phyloP scores from a whole-genome alignment of 495 filamentous ascomycete genomes.

The Oleoguttula mirabilis region DNA sequence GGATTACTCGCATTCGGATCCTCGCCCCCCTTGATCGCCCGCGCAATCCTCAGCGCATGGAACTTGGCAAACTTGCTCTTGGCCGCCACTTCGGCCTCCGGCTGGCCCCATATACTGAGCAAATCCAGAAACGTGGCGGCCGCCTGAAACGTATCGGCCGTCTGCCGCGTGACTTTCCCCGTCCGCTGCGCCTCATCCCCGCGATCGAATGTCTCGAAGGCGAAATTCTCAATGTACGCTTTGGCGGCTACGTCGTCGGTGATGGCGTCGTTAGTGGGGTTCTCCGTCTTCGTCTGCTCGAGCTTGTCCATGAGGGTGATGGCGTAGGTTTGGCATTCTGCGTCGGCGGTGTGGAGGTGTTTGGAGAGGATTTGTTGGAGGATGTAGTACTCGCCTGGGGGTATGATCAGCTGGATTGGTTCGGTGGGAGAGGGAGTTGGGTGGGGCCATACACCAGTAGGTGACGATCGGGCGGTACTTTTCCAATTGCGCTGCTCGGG shows the following conservation, averaged over 20 bases:
- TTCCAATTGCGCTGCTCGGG: constrained; percentile 74
- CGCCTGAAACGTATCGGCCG: constrained; percentile 82
- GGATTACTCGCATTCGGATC: constrained; percentile 91
- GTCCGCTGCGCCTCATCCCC: constrained; percentile 71
- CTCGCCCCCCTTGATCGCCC: constrained; percentile 79
- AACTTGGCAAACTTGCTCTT: constrained; percentile 95
- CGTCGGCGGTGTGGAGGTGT: constrained; percentile 60
- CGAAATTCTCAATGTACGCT: constrained; percentile 91
- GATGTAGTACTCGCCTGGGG: constrained; percentile 76
- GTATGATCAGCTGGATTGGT: background rate
- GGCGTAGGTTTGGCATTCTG: constrained; percentile 66
- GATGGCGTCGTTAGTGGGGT: constrained; percentile 57
- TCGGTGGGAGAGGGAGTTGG: no score
- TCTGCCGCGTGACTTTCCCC: constrained; percentile 85
- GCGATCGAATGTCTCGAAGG: constrained; percentile 68
- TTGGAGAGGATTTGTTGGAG: constrained; percentile 80
- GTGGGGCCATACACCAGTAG: constrained; percentile 62
- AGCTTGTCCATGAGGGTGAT: constrained; percentile 81
- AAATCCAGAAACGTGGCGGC: constrained; percentile 86
- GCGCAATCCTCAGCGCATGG: constrained; percentile 81
- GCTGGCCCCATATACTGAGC: constrained; percentile 64
- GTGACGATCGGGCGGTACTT: constrained; percentile 70
- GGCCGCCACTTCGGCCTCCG: constrained; percentile 62
- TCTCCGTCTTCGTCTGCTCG: constrained; percentile 62
- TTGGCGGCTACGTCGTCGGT: constrained; percentile 71